Evolutionary conservation across 2,329 filamentous ascomycete species (phyloP).

Genomic region (Cytospora piceicola): DNA sequence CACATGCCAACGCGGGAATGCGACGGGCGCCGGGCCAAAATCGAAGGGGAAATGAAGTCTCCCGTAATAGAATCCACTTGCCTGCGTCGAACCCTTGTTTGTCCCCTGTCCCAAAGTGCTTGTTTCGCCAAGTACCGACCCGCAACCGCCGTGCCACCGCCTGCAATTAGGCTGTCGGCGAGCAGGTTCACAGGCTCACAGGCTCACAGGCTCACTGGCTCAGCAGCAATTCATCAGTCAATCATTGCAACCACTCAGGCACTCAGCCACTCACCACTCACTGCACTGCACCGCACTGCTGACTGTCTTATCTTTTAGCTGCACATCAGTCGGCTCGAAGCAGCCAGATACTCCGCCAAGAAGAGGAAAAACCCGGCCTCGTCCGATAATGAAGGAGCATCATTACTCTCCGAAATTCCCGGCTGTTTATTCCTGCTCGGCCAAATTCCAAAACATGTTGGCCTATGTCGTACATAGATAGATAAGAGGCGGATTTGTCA

Average conservation of each 20-base stretch:
- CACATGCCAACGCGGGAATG: slow-evolving; percentile 23
- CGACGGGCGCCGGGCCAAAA: too few relatives aligned
- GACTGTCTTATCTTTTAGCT: too few relatives aligned
- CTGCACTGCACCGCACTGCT: too few relatives aligned
- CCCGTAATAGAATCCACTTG: slow-evolving; percentile 27
- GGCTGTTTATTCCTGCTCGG: slow-evolving; percentile 14
- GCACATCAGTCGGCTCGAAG: background rate
- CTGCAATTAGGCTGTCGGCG: too few relatives aligned
- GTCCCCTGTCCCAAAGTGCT: slow-evolving; percentile 14
- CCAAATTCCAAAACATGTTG: slow-evolving; percentile 13
- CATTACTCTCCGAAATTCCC: background rate
- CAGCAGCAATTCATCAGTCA: too few relatives aligned
- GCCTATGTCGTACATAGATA: slow-evolving; percentile 14
- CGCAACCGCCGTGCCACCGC: too few relatives aligned
- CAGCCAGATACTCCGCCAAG: slow-evolving; percentile 23
- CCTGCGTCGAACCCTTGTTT: slow-evolving; percentile 5
- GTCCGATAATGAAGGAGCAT: slow-evolving; percentile 5
- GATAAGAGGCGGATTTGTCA: slow-evolving; percentile 17
- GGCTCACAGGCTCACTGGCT: slow-evolving; percentile 19
- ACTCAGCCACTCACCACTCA: too few relatives aligned
- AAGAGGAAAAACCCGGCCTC: background rate
- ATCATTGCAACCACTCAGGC: too few relatives aligned
- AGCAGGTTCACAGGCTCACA: slow-evolving; percentile 11
- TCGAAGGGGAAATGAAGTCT: slow-evolving; percentile 9
- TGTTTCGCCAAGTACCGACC: slow-evolving; percentile 28